phyloP scores from a whole-genome alignment of 371 early-diverging fungal species.

The Gilbertella persicaria region DNA sequence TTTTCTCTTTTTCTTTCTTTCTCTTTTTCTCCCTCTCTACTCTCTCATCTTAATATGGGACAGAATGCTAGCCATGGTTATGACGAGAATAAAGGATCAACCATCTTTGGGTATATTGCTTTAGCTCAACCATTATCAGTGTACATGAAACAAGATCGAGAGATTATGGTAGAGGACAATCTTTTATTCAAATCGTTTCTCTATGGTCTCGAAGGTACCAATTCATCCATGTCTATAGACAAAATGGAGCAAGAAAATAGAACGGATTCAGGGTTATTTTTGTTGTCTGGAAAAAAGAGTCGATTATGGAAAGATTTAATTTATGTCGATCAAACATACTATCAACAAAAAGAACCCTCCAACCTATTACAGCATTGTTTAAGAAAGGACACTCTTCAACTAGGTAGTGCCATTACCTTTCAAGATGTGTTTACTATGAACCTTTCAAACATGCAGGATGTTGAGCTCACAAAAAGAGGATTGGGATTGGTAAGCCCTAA shows the following conservation, averaged over 20 bases:
- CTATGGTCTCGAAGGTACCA: slow-evolving; percentile 11
- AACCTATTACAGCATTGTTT: background rate
- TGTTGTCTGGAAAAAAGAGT: slow-evolving; percentile 14
- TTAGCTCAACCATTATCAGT: slow-evolving; percentile 4
- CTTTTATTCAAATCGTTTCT: slow-evolving; percentile 17
- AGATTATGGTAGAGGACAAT: slow-evolving; percentile 1
- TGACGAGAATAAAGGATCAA: slow-evolving; percentile 3
- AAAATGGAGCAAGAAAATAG: slow-evolving; percentile 1
- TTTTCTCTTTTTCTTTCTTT: background rate
- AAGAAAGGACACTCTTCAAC: background rate
- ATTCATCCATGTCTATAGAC: background rate
- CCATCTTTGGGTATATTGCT: slow-evolving; percentile 9
- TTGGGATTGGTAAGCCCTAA: slow-evolving; percentile 16
- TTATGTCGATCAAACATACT: slow-evolving; percentile 35
- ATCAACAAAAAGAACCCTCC: background rate
- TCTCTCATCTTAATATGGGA: background rate
- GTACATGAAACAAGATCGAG: background rate
- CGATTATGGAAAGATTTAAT: slow-evolving; percentile 28
- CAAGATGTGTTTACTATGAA: slow-evolving; percentile 6
- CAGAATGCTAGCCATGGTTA: background rate
- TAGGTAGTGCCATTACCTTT: slow-evolving; percentile 11
- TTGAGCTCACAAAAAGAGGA: slow-evolving; percentile 15
- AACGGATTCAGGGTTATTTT: slow-evolving; percentile 26
- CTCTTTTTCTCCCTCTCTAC: background rate
- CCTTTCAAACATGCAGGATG: slow-evolving; percentile 10